These are phyloP conservation scores for Lolium rigidum DNA, from an alignment of 176 grass and related monocot species.

Conservation along the genomic window DNA sequence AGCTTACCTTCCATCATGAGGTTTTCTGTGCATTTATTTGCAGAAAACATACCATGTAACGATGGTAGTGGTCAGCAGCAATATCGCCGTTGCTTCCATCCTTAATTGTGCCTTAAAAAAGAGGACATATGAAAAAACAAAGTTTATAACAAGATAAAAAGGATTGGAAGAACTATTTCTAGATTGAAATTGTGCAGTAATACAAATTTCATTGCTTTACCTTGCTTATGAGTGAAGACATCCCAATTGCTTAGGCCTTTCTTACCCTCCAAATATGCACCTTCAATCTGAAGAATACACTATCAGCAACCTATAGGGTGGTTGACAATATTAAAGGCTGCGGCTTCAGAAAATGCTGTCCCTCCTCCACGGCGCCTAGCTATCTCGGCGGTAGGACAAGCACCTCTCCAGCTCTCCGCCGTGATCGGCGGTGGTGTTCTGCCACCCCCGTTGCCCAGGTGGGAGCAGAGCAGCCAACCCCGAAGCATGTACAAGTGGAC, in stretches of 20 bases:
- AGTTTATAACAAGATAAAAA: no score
- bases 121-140: neutral
- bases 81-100: conserved; percentile 67
- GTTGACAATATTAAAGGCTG: no score
- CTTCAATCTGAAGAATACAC: conserved; percentile 59
- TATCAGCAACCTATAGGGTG: neutral
- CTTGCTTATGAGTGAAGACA: conserved; percentile 57
- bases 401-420: no score
- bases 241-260: conserved; percentile 87
- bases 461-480: no score
- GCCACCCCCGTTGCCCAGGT: no score
- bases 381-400: no score
- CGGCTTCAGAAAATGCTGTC: no score
- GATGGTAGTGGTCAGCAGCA: conserved; percentile 74
- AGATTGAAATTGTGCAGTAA: neutral
- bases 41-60: conserved; percentile 46
- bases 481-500: no score
- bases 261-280: conserved; percentile 66
- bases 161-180: neutral
- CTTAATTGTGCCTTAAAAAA: conserved; percentile 48
- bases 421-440: no score
- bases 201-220: neutral
- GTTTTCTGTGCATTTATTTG: neutral
- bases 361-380: no score
- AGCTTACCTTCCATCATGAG: neutral